A percentile compares a stretch with the other conserved stretches of the same genome.
phyloP scores from a whole-genome alignment of 441 rosid species.

The Rhodomyrtus psidioides region DNA sequence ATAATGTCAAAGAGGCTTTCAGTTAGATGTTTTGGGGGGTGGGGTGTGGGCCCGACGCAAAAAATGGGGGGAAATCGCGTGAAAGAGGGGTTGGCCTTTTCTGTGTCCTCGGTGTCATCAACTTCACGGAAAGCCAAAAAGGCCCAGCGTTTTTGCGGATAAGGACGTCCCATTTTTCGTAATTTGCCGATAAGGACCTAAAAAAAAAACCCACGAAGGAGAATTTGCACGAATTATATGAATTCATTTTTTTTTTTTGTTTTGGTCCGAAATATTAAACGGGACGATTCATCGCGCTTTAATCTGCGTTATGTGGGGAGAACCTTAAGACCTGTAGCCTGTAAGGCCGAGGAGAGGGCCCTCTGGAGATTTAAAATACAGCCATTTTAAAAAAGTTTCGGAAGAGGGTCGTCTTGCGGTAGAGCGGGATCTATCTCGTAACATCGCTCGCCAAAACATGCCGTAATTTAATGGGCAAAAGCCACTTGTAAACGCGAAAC shows the following conservation, averaged over 20 bases:
- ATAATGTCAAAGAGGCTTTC: not conserved
- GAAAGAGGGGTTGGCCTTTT: not conserved
- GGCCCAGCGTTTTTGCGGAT: not conserved
- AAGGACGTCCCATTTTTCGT: not conserved
- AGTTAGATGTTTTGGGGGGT: not conserved
- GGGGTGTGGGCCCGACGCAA: not conserved
- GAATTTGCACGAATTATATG: accelerated
- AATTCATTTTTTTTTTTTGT: not conserved
- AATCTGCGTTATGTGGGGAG: no score
- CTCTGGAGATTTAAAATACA: no score
- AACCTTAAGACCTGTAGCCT: no score
- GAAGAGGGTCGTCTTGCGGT: no score
- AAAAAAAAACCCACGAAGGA: not conserved
- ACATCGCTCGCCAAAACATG: no score
- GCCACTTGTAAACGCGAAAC: no score
- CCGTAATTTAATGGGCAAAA: no score
- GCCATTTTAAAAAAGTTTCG: no score
- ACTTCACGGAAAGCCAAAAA: not conserved
- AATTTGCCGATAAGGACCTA: not conserved
- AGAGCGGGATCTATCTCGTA: no score
- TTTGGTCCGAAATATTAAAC: no score
- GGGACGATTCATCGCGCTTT: no score
- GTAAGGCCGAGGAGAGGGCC: no score
- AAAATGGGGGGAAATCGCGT: not conserved
- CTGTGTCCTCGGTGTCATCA: not conserved